Base-by-base conservation (phyloP, 208 protist species). In the Trypanosoma grayi region DNA sequence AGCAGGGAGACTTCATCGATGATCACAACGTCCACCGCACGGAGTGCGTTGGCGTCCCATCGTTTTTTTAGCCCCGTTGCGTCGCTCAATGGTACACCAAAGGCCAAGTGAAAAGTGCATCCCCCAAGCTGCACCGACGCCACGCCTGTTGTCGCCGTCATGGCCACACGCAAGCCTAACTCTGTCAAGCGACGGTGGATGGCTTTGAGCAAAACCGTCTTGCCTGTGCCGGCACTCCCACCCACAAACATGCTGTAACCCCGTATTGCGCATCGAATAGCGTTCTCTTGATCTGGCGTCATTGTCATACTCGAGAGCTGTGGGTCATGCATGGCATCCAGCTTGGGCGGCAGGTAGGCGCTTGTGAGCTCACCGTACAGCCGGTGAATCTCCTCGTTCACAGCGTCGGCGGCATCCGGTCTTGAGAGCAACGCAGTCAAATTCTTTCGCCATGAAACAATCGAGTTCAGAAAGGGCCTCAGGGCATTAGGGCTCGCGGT, bases 1-100 rank as follows among this genome's bases (percentile, higher is more conserved):
- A 97, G 70, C 59, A 97, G 71, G 11, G 92, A 97, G 8, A 97
- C 87, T 62, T 97, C 94, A 66, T 97, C 94, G 36, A 97, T 76
- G 39, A 97, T 92, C 40, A 97, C 73, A 24, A 90, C 85, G 66
- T 97, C 90, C n/a, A 93, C 73, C 25, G 83, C 77, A 14, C 85
- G 83, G 18, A 96, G 65, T 4, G 85, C 87, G 55, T 81, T 88
- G 22, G 44, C 51, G 62, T 95, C 90, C 87, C 90, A 95, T n/a
- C 47, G 24, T 24, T 64, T 43, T 40, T 57, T 48, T 14, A 13
- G 5, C 2, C 50, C 7, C 16, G 20, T 40, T 60, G 20, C 70
- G 58, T 27, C 65, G n/a, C 60, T 56, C 18, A 92, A 59, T 2
- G 85, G 83, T 2, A 79, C 80, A 27, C 81, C 72, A 64, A 96